A percentile compares a stretch with the other conserved stretches of the same genome.
Conservation (phyloP, 2,329 filamentous ascomycete genomes). For the Shiraia sp. region DNA sequence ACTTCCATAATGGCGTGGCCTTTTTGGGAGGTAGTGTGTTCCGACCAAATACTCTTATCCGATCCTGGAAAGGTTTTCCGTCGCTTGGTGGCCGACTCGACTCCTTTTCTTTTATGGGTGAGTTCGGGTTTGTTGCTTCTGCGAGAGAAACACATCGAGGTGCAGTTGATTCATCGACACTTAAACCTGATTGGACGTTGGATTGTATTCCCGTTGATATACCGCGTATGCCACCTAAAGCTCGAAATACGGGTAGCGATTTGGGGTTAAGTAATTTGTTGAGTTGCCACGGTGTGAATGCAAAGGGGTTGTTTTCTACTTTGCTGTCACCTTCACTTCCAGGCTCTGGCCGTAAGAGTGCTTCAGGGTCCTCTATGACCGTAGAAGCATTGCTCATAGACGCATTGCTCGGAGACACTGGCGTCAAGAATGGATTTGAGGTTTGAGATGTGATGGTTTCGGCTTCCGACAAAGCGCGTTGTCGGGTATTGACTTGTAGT, state of each 20-base stretch:
- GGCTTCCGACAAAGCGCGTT: conserved; percentile 26
- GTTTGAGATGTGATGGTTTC: conserved; percentile 30
- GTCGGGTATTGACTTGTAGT: conserved; percentile 31
- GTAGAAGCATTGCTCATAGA: conserved; percentile 24
- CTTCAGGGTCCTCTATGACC: conserved; percentile 35
- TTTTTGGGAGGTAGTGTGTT: conserved; percentile 68
- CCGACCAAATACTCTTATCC: conserved; percentile 62
- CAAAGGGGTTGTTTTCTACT: conserved; percentile 53
- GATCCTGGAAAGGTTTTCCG: conserved; percentile 53
- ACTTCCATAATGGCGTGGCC: conserved; percentile 60
- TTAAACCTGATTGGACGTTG: conserved; percentile 54
- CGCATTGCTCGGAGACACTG: conserved; percentile 28
- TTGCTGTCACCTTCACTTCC: conserved; percentile 31
- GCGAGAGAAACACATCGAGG: conserved; percentile 54
- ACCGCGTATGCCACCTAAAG: conserved; percentile 59
- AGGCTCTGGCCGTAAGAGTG: conserved; percentile 27
- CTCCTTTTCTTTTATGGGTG: conserved; percentile 23
- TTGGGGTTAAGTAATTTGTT: conserved; percentile 59
- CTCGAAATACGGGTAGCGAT: conserved; percentile 53
- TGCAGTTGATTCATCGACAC: conserved; percentile 54
- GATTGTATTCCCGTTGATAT: conserved; percentile 57
- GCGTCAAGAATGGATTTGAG: conserved; percentile 29
- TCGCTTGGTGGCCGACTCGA: conserved; percentile 16
- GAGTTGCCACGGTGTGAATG: conserved; percentile 59
- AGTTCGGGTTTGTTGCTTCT: conserved; percentile 51